Conservation (phyloP, 1,284 basidiomycete species). For the Leccinum solheimii region DNA sequence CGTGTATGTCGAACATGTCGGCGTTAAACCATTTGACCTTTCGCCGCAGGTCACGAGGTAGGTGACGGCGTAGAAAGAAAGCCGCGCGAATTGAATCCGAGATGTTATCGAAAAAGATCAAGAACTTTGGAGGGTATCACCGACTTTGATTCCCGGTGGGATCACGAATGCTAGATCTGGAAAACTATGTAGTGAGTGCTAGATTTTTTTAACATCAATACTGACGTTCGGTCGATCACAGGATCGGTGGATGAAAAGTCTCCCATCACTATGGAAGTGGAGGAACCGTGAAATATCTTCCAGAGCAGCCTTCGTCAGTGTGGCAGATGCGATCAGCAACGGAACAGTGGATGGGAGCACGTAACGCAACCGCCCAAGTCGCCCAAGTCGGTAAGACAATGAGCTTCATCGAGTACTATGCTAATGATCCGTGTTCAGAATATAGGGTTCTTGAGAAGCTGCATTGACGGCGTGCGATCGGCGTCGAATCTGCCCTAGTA, state of each 20-base stretch:
- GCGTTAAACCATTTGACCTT: slow-evolving; percentile 19
- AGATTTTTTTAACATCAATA: not conserved
- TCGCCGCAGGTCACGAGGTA: not conserved
- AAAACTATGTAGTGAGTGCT: slow-evolving; percentile 7
- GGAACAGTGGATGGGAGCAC: not conserved
- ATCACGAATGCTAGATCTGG: slow-evolving; percentile 34
- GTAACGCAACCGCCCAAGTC: not conserved
- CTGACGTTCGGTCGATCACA: not conserved
- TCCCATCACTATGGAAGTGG: not conserved
- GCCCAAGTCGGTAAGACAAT: slow-evolving; percentile 1
- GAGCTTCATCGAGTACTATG: slow-evolving; percentile 7
- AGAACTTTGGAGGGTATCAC: slow-evolving; percentile 26
- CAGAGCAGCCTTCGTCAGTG: not conserved
- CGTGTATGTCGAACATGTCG: slow-evolving; percentile 7
- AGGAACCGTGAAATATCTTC: not conserved
- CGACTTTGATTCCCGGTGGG: slow-evolving; percentile 10
- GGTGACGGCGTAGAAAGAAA: not conserved
- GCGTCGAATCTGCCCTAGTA: not conserved
- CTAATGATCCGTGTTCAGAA: slow-evolving; percentile 9
- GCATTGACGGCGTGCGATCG: slow-evolving; percentile 15
- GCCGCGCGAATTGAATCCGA: not conserved
- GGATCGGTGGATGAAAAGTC: not conserved
- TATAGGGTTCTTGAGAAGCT: not conserved
- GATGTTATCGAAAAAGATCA: slow-evolving; percentile 37
- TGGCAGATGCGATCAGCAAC: not conserved